Evolutionary conservation across 139 green algal genomes (phyloP).

Genomic region (Chlorella vulgaris): DNA sequence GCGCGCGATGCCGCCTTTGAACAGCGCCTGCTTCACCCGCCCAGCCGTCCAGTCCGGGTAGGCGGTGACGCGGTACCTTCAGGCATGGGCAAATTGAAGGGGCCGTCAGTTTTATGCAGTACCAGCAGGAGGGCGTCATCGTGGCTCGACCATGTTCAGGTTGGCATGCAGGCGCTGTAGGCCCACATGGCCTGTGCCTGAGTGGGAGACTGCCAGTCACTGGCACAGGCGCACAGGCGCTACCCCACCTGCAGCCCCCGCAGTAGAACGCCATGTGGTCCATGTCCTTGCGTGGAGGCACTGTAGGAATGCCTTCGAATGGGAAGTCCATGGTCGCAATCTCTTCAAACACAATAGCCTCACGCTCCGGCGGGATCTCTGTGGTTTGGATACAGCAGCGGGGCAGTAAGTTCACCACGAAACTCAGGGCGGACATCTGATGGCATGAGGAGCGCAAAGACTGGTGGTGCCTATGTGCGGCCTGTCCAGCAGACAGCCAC

Average conservation of each 20-base stretch:
- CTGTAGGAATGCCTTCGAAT: slow-evolving; percentile 93
- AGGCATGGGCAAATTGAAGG: not conserved
- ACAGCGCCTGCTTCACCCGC: slow-evolving; percentile 86
- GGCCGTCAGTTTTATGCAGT: too few relatives aligned
- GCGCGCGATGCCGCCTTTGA: slow-evolving; percentile 79
- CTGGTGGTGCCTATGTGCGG: too few relatives aligned
- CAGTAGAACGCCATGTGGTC: slow-evolving; percentile 91
- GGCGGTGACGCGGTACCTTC: slow-evolving; percentile 83
- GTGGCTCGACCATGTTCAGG: not conserved
- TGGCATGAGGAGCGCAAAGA: too few relatives aligned
- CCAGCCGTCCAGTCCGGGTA: slow-evolving; percentile 77
- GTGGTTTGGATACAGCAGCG: not conserved
- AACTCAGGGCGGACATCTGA: too few relatives aligned
- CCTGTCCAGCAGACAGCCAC: not conserved
- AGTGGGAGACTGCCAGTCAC: too few relatives aligned
- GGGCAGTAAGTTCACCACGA: not conserved
- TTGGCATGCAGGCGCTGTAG: not conserved
- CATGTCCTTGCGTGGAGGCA: slow-evolving; percentile 88
- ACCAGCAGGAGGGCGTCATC: not conserved
- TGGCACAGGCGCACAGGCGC: not conserved
- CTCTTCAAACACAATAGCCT: slow-evolving; percentile 95
- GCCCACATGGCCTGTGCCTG: not conserved
- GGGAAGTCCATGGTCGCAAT: slow-evolving; percentile 90
- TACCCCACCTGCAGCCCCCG: slow-evolving; percentile 63
- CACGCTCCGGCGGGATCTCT: slow-evolving; percentile 88